Conservation (phyloP, 345 rosid species). For the Psidium friedrichsthalianum region DNA sequence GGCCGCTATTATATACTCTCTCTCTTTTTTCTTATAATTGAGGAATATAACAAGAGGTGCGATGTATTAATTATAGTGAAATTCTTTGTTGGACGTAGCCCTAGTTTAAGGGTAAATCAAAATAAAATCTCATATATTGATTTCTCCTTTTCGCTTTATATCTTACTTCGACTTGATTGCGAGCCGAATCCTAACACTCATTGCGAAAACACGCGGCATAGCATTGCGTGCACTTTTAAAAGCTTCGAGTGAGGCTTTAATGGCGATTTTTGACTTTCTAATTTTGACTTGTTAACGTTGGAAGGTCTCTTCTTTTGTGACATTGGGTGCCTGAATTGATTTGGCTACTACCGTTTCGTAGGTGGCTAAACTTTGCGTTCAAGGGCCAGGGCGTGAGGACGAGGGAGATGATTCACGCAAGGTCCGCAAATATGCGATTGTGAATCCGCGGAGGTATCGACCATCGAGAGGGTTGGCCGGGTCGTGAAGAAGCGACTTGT, state of each 20-base stretch:
- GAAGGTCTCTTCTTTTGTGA: background rate
- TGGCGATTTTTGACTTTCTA: background rate
- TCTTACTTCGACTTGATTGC: too few species aligned
- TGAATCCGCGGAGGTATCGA: background rate
- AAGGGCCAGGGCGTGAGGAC: background rate
- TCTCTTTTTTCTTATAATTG: too few species aligned
- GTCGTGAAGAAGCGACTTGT: background rate
- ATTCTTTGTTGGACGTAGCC: too few species aligned
- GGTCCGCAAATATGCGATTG: too few species aligned
- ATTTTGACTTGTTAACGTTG: background rate
- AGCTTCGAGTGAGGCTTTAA: background rate
- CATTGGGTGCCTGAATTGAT: background rate
- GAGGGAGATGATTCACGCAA: background rate
- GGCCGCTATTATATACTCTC: too few species aligned
- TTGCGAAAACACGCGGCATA: background rate
- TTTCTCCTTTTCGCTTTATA: too few species aligned
- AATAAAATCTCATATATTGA: too few species aligned
- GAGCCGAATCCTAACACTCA: too few species aligned
- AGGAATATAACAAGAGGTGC: too few species aligned
- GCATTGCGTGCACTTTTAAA: background rate
- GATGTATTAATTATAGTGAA: too few species aligned
- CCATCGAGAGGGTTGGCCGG: background rate
- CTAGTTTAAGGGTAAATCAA: too few species aligned
- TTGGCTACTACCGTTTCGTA: background rate
- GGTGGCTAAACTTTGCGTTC: background rate